Evolutionary conservation across 805 yeast genomes (phyloP), one percentile per base, ranked within the genome.

Genomic region (Scheffersomyces ergatensis): DNA sequence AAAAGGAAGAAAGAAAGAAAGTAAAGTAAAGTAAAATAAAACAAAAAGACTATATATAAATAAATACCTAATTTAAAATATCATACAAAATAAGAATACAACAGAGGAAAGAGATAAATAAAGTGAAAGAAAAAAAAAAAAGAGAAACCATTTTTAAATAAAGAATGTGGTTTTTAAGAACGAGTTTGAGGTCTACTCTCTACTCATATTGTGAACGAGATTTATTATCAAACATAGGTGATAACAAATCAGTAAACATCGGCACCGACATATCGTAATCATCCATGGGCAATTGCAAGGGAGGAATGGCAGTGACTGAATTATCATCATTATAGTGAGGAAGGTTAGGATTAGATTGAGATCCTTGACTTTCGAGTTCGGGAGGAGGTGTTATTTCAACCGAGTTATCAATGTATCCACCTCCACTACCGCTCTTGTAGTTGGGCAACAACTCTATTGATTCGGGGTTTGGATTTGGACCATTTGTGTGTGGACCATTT

Each of bases 161-260:
- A 21, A 21, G 6, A 21, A n/a, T n/a, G n/a, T n/a, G n/a, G n/a
- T n/a, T n/a, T n/a, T n/a, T 23, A 23, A 23, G 25, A 7, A 7
- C 9, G 25, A 23, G 11, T 11, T 6, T 23, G 11, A 23, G 25
- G 9, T 23, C 11, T 23, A 23, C 9, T 23, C 25, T 23, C 25
- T 23, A 23, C 6, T 23, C 25, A 23, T 23, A 23, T 23, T 23
- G 25, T 5, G 8, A 7, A 5, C n/a, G 11, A 21, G 24, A 21
- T 5, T 42, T 44, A 9, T 34, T 32, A 18, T 45, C 48, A 24
- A 19, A 41, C 17, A 41, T 41, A 8, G 50, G 44, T 7, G 46
- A 37, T 32, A 47, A 29, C 17, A 47, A 38, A 20, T 45, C 51
- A 27, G 30, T 41, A 31, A 44, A 43, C 36, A 41, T 20, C 5